Percentiles rank a stretch among this genome's conserved stretches.
Evolutionary conservation across 345 rosid genomes (phyloP).

Genomic region (Pelargonium nanum): DNA sequence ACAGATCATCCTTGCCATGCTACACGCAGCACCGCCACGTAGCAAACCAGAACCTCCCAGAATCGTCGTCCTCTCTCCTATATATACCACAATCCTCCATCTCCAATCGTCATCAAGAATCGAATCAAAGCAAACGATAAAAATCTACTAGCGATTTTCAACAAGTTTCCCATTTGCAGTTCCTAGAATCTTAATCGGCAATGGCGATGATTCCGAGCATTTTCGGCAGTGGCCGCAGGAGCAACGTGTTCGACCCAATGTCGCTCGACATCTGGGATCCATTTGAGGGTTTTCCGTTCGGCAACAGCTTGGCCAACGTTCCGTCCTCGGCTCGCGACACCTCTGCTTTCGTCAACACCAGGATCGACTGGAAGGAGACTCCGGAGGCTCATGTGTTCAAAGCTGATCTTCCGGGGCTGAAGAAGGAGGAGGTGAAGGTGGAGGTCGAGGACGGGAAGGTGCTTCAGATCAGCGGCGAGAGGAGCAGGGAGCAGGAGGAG

Average conservation of each 20-base stretch:
- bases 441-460: slow-evolving; percentile 22
- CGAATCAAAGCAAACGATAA: too few species aligned
- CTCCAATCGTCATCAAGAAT: too few species aligned
- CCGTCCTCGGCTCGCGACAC: slow-evolving; percentile 8
- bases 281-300: slow-evolving; percentile 2
- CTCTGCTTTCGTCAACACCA: slow-evolving; percentile 12
- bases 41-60: too few species aligned
- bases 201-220: neutral
- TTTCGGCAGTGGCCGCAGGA: slow-evolving; percentile 11
- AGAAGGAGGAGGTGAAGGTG: slow-evolving; percentile 29
- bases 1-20: too few species aligned
- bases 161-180: too few species aligned
- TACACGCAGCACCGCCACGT: too few species aligned
- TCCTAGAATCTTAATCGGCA: too few species aligned
- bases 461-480: slow-evolving; percentile 23
- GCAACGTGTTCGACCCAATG: slow-evolving; percentile 26
- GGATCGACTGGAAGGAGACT: slow-evolving; percentile 31
- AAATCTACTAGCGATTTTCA: too few species aligned
- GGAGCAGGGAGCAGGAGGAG: slow-evolving; percentile 21
- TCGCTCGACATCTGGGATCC: slow-evolving; percentile 22
- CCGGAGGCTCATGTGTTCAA: slow-evolving; percentile 29
- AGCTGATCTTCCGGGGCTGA: slow-evolving; percentile 28
- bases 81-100: too few species aligned
- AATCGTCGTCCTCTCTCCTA: too few species aligned
- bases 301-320: neutral